phyloP scores from a whole-genome alignment of 768 basidiomycete genomes.

The Russula ochroleuca region DNA sequence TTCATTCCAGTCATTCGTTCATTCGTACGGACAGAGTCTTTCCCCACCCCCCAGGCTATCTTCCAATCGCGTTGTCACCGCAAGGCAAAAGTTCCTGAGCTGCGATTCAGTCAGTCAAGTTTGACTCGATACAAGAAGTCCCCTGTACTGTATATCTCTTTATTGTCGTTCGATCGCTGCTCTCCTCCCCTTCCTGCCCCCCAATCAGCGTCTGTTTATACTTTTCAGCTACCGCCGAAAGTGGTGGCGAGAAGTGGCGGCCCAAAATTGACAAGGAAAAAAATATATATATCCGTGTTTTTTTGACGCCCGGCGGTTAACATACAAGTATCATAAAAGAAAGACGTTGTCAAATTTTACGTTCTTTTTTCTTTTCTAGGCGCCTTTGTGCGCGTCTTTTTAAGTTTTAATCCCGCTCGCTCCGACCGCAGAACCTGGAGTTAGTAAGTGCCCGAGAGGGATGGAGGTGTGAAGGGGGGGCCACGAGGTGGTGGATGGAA shows the following conservation, averaged over 20 bases:
- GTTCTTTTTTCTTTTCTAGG: background rate
- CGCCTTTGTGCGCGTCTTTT: background rate
- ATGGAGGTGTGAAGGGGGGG: background rate
- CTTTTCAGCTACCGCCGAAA: background rate
- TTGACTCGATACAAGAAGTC: background rate
- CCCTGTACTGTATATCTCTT: no score
- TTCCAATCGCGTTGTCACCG: constrained; percentile 18
- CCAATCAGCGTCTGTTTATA: background rate
- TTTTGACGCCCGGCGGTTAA: background rate
- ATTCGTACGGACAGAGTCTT: no score
- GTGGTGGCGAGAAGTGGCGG: background rate
- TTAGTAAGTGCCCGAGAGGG: background rate
- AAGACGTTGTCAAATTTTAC: constrained; percentile 12
- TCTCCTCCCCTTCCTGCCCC: background rate
- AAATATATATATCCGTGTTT: background rate
- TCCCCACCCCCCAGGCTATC: background rate
- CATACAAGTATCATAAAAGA: background rate
- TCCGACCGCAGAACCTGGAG: constrained; percentile 1
- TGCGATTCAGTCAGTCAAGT: no score
- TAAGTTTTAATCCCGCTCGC: background rate
- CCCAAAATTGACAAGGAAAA: no score
- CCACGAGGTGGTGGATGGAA: no score
- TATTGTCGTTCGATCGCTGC: no score
- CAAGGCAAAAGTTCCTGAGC: background rate
- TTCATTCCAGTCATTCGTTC: no score